These are phyloP conservation scores for Emydomyces testavorans DNA, from an alignment of 2,329 filamentous ascomycete genomes.

Conservation along the genomic window DNA sequence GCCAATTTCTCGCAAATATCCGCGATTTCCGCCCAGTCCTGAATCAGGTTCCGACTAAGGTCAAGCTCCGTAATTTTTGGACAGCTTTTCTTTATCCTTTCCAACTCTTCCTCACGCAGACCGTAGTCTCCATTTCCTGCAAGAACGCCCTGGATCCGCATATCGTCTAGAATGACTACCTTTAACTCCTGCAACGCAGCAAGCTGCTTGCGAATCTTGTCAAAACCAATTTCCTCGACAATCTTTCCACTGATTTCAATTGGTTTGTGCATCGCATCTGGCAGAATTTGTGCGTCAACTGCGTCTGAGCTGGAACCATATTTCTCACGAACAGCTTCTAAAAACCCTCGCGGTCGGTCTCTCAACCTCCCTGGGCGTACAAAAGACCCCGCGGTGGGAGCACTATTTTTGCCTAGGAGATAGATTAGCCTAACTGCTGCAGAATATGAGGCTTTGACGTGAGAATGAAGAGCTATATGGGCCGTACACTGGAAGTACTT, in stretches of 20 bases:
- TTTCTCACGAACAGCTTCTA: conserved; percentile 69
- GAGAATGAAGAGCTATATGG: background rate
- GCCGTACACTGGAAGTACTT: conserved; percentile 69
- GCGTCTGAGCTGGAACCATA: conserved; percentile 54
- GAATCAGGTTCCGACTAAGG: conserved; percentile 72
- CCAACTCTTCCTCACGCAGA: conserved; percentile 22
- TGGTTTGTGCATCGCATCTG: conserved; percentile 28
- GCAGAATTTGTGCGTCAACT: background rate
- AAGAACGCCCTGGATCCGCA: conserved; percentile 45
- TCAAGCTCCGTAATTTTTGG: conserved; percentile 62
- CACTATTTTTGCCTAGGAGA: conserved; percentile 46
- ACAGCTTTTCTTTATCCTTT: conserved; percentile 46
- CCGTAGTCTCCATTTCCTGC: conserved; percentile 19
- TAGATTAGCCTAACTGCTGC: conserved; percentile 15
- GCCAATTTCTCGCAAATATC: conserved; percentile 60
- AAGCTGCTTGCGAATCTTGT: conserved; percentile 74
- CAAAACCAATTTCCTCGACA: conserved; percentile 88
- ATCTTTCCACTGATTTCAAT: conserved; percentile 70
- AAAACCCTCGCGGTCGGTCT: conserved; percentile 59
- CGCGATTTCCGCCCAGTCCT: conserved; percentile 53
- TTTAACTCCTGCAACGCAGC: conserved; percentile 64
- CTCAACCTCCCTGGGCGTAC: conserved; percentile 62
- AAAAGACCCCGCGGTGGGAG: conserved; percentile 70
- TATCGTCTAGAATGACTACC: conserved; percentile 69
- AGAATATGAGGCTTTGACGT: background rate